Evolutionary conservation across 2,329 filamentous ascomycete species (phyloP).

Genomic region (Dactylonectria estremocensis): DNA sequence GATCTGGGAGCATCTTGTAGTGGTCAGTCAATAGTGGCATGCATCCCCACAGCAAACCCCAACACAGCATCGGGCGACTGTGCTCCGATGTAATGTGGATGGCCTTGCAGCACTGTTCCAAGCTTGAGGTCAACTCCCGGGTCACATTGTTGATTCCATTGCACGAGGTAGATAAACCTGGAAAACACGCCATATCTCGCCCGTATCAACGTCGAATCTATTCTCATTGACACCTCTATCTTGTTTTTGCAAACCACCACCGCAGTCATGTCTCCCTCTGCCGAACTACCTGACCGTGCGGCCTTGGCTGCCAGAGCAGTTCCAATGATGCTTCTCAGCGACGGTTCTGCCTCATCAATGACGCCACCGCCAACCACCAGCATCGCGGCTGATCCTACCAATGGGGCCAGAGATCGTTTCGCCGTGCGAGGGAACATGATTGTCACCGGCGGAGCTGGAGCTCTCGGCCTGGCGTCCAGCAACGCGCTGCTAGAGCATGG

Average conservation of each 20-base stretch:
- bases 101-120: too few species aligned
- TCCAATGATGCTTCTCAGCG: conserved; percentile 26
- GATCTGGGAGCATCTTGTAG: conserved; percentile 2
- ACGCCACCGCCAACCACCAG: conserved; percentile 14
- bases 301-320: conserved; percentile 20
- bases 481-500: conserved; percentile 79
- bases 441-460: conserved; percentile 72
- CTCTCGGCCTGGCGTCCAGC: conserved; percentile 58
- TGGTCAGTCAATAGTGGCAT: neutral
- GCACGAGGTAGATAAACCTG: neutral
- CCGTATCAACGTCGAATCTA: neutral
- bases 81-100: neutral
- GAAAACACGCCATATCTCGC: neutral
- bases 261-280: conserved; percentile 16
- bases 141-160: neutral
- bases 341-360: conserved; percentile 29
- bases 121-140: neutral
- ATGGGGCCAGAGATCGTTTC: conserved; percentile 26
- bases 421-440: conserved; percentile 38
- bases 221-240: neutral
- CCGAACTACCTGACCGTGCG: conserved; percentile 15
- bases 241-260: neutral
- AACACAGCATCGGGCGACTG: neutral
- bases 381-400: conserved; percentile 3
- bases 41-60: neutral